Conservation (phyloP, 352 stramenopile genomes). For the Phytophthora sp. region DNA sequence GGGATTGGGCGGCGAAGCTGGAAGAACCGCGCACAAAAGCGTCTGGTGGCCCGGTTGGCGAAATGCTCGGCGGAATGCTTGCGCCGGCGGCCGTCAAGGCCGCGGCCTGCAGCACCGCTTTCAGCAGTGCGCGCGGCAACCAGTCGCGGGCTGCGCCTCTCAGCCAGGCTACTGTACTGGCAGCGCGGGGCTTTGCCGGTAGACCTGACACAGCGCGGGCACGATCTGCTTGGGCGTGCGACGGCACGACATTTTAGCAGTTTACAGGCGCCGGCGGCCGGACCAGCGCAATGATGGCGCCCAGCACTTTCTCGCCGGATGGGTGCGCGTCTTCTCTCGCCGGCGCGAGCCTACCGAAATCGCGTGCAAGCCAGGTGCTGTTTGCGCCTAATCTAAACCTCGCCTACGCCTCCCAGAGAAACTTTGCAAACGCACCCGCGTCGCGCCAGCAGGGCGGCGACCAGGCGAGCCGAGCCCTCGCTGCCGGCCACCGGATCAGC, state of each 20-base stretch:
- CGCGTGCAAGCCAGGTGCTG: conserved; percentile 15
- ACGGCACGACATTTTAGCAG: conserved; percentile 20
- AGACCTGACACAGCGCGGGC: too few relatives aligned
- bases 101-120: too few relatives aligned
- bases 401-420: conserved; percentile 14
- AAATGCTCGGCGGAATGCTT: not conserved
- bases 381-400: conserved; percentile 25
- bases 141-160: too few relatives aligned
- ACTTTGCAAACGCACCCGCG: too few relatives aligned
- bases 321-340: conserved; percentile 20
- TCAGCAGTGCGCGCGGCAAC: too few relatives aligned
- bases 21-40: conserved; percentile 7
- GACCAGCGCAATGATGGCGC: conserved; percentile 25
- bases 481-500: conserved; percentile 4
- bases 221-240: not conserved
- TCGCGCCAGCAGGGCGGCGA: too few relatives aligned
- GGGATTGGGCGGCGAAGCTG: conserved; percentile 18
- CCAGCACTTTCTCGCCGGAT: conserved; percentile 15
- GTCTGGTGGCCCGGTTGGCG: not conserved
- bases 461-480: conserved; percentile 5
- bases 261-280: conserved; percentile 6
- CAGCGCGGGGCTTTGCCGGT: not conserved
- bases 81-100: too few relatives aligned
- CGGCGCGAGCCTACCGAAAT: conserved; percentile 37
- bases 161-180: not conserved